A percentile compares a stretch with the other conserved stretches of the same genome.
Conservation (phyloP, 371 early-diverging fungal species). For the Rhizopus delemar region DNA sequence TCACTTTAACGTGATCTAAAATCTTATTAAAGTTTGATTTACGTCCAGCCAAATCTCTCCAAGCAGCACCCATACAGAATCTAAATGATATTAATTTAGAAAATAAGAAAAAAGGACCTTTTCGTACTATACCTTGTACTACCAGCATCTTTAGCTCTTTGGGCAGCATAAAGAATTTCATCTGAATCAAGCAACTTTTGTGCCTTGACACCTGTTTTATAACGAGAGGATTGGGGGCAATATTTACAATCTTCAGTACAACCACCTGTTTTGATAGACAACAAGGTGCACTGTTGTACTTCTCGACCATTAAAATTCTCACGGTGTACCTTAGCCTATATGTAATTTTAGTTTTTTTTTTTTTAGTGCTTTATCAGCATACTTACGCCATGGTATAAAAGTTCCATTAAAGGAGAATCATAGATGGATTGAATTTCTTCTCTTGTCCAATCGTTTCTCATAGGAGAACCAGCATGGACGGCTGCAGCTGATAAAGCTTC, state of each 20-base stretch:
- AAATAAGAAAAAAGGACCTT: constrained; percentile 4
- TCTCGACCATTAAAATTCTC: constrained; percentile 70
- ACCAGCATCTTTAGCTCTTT: constrained; percentile 81
- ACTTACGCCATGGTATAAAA: constrained; percentile 77
- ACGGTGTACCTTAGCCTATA: constrained; percentile 78
- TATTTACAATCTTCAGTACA: constrained; percentile 88
- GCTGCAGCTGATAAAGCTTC: constrained; percentile 59
- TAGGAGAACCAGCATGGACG: constrained; percentile 56
- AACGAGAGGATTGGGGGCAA: constrained; percentile 81
- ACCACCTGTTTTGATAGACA: constrained; percentile 89
- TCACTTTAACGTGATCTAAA: constrained; percentile 74
- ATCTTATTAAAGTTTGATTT: constrained; percentile 86
- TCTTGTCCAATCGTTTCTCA: constrained; percentile 76
- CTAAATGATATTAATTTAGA: constrained; percentile 25
- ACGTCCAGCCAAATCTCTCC: constrained; percentile 82
- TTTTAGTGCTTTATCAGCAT: neutral
- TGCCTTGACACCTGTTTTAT: constrained; percentile 75
- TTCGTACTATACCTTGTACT: constrained; percentile 52
- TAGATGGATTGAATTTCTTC: constrained; percentile 78
- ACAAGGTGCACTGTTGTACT: constrained; percentile 82
- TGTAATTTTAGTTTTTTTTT: constrained; percentile 2
- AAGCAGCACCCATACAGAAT: constrained; percentile 87
- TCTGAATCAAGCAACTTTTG: constrained; percentile 74
- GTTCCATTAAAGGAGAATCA: constrained; percentile 81
- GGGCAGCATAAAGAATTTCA: constrained; percentile 75